These are phyloP conservation scores for Onygena corvina DNA, from an alignment of 2,329 filamentous ascomycete genomes.

Conservation along the genomic window DNA sequence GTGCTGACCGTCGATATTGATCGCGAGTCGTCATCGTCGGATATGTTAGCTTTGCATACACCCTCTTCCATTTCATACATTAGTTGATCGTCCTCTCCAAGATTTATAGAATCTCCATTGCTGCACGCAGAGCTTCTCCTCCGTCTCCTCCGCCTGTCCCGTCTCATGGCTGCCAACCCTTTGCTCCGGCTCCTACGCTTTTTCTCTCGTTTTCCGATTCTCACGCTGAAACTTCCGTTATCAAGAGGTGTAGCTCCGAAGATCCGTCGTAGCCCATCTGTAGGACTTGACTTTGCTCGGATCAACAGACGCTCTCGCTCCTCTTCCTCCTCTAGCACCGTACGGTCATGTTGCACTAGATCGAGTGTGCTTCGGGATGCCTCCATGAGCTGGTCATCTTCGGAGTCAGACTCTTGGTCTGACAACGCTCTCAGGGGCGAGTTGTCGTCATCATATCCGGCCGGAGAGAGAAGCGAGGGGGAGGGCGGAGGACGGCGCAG, in stretches of 20 bases:
- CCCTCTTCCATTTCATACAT: conserved; percentile 91
- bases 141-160: conserved; percentile 24
- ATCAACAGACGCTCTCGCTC: conserved; percentile 39
- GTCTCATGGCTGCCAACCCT: neutral
- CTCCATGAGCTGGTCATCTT: conserved; percentile 57
- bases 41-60: conserved; percentile 38
- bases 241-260: conserved; percentile 27
- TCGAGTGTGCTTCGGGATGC: conserved; percentile 58
- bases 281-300: conserved; percentile 21
- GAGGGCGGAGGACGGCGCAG: conserved; percentile 13
- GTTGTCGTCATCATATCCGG: conserved; percentile 57
- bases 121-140: conserved; percentile 30
- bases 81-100: conserved; percentile 58
- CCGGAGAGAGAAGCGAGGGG: conserved; percentile 48
- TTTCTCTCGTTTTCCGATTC: conserved; percentile 42
- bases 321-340: conserved; percentile 64
- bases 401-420: conserved; percentile 64
- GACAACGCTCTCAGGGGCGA: conserved; percentile 49
- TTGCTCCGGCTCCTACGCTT: conserved; percentile 40
- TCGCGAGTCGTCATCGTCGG: conserved; percentile 47
- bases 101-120: conserved; percentile 36
- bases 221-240: conserved; percentile 35
- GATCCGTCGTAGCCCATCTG: conserved; percentile 30
- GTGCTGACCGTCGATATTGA: conserved; percentile 40
- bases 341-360: conserved; percentile 55